phyloP scores from a whole-genome alignment of 1,284 basidiomycete genomes.

The Moesziomyces sp. region DNA sequence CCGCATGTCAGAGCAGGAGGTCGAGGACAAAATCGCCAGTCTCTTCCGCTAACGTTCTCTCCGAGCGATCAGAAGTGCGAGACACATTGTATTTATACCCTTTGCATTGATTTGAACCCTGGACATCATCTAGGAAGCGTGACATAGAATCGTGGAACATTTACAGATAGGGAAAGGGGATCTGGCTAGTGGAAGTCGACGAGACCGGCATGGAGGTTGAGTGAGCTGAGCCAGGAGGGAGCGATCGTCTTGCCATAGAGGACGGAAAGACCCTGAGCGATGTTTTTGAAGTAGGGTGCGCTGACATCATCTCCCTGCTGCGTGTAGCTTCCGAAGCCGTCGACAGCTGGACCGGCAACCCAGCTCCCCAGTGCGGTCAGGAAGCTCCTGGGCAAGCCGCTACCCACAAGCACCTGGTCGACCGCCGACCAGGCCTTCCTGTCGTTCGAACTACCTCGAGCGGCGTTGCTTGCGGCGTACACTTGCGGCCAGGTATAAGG shows the following conservation, averaged over 20 bases:
- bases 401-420: slow-evolving; percentile 13
- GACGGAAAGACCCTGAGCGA: slow-evolving; percentile 47
- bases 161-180: background rate
- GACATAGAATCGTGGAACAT: background rate
- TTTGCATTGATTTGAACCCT: background rate
- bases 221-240: slow-evolving; percentile 48
- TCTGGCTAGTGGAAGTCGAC: slow-evolving; percentile 53
- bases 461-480: slow-evolving; percentile 19
- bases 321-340: slow-evolving; percentile 51
- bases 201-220: slow-evolving; percentile 53
- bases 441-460: slow-evolving; percentile 3
- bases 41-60: slow-evolving; percentile 32
- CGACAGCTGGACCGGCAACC: slow-evolving; percentile 63
- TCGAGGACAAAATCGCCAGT: slow-evolving; percentile 50
- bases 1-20: slow-evolving; percentile 54
- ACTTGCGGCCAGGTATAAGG: slow-evolving; percentile 56
- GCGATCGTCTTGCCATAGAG: slow-evolving; percentile 48
- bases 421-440: slow-evolving; percentile 10
- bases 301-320: slow-evolving; percentile 59
- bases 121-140: background rate
- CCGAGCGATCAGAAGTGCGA: too few relatives aligned
- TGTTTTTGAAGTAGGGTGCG: slow-evolving; percentile 53
- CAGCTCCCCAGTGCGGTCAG: slow-evolving; percentile 59
- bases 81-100: slow-evolving; percentile 18
- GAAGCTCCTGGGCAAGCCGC: slow-evolving; percentile 24